A percentile compares a stretch with the other conserved stretches of the same genome.
phyloP scores from a whole-genome alignment of 441 rosid genomes.

The Gossypium schwendimanii region DNA sequence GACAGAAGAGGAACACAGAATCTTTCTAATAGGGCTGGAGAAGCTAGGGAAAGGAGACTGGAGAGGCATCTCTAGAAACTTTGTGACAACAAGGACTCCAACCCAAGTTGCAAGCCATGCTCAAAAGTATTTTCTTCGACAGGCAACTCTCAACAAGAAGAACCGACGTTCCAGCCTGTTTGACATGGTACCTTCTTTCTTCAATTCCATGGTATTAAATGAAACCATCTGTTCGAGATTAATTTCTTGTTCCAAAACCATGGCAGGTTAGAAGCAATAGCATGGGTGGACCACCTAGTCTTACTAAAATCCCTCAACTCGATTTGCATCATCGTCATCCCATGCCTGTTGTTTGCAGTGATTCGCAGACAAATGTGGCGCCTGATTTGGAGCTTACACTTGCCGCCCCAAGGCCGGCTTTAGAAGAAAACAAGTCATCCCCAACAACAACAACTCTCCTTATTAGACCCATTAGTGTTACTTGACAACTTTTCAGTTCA shows the following conservation, averaged over 20 bases:
- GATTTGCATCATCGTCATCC: not conserved
- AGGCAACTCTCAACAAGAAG: slow-evolving; percentile 53
- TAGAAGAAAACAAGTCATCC: slow-evolving; percentile 27
- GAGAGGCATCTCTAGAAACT: slow-evolving; percentile 84
- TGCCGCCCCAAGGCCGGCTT: slow-evolving; percentile 27
- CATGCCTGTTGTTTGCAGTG: slow-evolving; percentile 14
- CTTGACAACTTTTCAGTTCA: slow-evolving; percentile 16
- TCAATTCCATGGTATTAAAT: not conserved
- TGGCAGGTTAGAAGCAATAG: slow-evolving; percentile 20
- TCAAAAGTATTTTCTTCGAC: slow-evolving; percentile 79
- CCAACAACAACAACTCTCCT: slow-evolving; percentile 22
- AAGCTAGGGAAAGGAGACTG: slow-evolving; percentile 88
- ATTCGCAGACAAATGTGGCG: slow-evolving; percentile 13
- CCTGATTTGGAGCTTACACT: slow-evolving; percentile 64
- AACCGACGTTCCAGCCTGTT: slow-evolving; percentile 84
- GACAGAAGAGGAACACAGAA: slow-evolving; percentile 80
- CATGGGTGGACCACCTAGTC: slow-evolving; percentile 7
- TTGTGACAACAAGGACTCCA: slow-evolving; percentile 75
- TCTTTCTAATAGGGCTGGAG: slow-evolving; percentile 63
- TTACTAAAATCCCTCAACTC: not conserved
- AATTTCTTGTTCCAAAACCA: not conserved
- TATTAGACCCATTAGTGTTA: slow-evolving; percentile 36
- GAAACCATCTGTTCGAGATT: not conserved
- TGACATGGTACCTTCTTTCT: slow-evolving; percentile 41
- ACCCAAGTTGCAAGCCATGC: slow-evolving; percentile 97